Evolutionary conservation across 768 basidiomycete genomes (phyloP).

Genomic region (Antrodiella citrinella): DNA sequence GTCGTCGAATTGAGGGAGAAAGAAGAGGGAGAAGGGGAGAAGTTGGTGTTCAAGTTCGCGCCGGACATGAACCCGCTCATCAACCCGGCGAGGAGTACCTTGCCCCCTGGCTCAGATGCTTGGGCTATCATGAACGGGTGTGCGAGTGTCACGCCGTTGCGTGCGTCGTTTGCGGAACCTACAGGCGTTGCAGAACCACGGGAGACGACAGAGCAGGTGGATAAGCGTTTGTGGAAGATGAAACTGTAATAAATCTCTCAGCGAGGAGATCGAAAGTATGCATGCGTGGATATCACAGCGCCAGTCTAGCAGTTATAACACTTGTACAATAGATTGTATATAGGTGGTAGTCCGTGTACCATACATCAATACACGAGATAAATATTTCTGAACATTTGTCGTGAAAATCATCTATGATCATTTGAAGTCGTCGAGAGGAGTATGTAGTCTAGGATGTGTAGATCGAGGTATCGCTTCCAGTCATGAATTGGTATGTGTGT

Average conservation of each 20-base stretch:
- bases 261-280: too few relatives aligned
- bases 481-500: neutral
- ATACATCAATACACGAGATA: too few relatives aligned
- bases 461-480: neutral
- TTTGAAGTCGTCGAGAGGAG: neutral
- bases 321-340: too few relatives aligned
- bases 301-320: too few relatives aligned
- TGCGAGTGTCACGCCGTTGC: conserved; percentile 72
- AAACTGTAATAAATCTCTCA: conserved; percentile 53
- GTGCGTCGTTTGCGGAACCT: conserved; percentile 69
- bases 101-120: conserved; percentile 77
- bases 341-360: too few relatives aligned
- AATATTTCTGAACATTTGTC: neutral
- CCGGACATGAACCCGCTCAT: conserved; percentile 66
- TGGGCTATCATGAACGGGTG: conserved; percentile 70
- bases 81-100: conserved; percentile 41
- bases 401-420: neutral
- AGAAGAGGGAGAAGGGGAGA: conserved; percentile 13
- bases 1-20: conserved; percentile 6
- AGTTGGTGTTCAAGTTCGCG: conserved; percentile 68
- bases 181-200: conserved; percentile 13
- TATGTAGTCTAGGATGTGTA: neutral
- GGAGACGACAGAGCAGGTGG: conserved; percentile 23
- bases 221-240: conserved; percentile 45
- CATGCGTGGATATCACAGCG: too few relatives aligned